Percentiles rank a stretch among this genome's conserved stretches.
Evolutionary conservation across 805 yeast species (phyloP).

Genomic region (Ogataea kodamae): DNA sequence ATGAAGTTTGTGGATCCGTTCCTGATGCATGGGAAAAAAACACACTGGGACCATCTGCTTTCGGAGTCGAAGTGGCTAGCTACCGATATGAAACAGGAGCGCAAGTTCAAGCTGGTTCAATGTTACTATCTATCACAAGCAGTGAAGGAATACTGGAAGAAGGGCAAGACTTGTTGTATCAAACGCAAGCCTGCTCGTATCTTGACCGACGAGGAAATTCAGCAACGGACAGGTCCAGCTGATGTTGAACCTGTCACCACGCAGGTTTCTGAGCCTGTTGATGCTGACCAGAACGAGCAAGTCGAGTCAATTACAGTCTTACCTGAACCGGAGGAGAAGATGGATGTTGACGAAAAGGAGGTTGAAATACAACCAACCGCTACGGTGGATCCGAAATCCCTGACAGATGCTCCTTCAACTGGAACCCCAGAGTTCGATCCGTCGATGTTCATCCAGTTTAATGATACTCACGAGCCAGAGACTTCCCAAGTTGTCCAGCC

Average conservation of each 20-base stretch:
- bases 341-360: constrained; percentile 2
- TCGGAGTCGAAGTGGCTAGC: constrained; percentile 86
- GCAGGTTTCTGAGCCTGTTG: constrained; percentile 1
- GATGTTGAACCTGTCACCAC: constrained; percentile 6
- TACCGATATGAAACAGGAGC: constrained; percentile 66
- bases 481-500: constrained; percentile 28
- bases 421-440: constrained; percentile 1
- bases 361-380: constrained; percentile 4
- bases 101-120: constrained; percentile 65
- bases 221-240: constrained; percentile 5
- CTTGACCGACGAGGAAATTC: constrained; percentile 17
- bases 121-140: constrained; percentile 71
- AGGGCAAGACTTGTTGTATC: constrained; percentile 68
- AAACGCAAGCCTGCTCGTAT: constrained; percentile 44
- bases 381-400: neutral
- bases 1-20: constrained; percentile 67
- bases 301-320: constrained; percentile 6
- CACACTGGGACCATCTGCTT: constrained; percentile 71
- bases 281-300: neutral
- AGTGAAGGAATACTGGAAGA: constrained; percentile 71
- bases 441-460: constrained; percentile 33
- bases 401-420: neutral
- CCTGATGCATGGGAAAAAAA: constrained; percentile 32
- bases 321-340: constrained; percentile 2
- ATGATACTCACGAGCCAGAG: constrained; percentile 15